Base-by-base conservation (phyloP, 345 rosid species). In the Eucalyptus decipiens region DNA sequence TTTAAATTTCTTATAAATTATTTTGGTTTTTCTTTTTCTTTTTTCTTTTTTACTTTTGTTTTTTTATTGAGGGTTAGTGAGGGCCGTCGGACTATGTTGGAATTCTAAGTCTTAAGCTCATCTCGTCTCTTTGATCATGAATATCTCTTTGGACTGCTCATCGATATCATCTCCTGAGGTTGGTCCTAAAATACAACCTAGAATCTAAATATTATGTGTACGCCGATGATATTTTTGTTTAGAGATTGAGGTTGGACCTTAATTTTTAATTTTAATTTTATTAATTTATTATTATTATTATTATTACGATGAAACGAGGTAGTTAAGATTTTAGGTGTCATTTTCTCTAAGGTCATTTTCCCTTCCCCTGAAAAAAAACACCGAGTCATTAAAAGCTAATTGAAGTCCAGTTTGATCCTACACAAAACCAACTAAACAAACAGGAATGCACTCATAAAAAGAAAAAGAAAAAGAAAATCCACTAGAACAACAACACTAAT, bases 241-340 rank as follows among this genome's bases (percentile, higher is more conserved):
- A 58, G 65, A 58, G 30, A 58, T 10, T 50, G 52, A 16, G 19
- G 19, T 50, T 50, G 52, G 51, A 1, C 51, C 52, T 50, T 15
- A 50, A 50, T 49, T 48, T 48, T 47, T 48, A 12, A 12, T 48
- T 48, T 48, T 49, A 13, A 48, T 48, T 12, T 48, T 12, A 1
- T 48, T 48, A 2, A 45, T 47, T 45, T 48, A 48, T 49, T 50
- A 50, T 50, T 50, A 17, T 49, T 49, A 4, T 49, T 48, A 12
- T 49, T 49, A 14, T 5, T 28, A 4, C 28, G 65, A 28, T 28
- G 32, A 60, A 60, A 26, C 92, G 11, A 37, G 47, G 10, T 94
- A 93, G n/a, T 93, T 93, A 48, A 95, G 92, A 76, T 17, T 19
- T 52, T 52, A 3, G 0, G 96, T 93, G 23, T 94, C 93, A 2